phyloP scores from a whole-genome alignment of 1,139 yeast species.

The Suzukiozyma palmioleophila region DNA sequence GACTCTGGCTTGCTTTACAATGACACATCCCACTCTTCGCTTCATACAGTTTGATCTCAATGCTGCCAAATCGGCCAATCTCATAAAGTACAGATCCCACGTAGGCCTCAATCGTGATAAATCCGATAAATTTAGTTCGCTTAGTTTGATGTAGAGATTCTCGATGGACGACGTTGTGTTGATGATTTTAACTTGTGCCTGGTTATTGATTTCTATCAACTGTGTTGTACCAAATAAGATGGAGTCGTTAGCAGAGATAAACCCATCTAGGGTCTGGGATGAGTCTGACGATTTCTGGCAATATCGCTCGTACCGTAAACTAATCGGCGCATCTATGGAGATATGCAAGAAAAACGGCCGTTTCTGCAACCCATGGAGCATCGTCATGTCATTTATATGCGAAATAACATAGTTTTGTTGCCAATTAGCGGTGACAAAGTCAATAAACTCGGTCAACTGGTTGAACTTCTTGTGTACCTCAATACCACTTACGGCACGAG shows the following conservation, averaged over 20 bases:
- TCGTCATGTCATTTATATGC: conserved; percentile 40
- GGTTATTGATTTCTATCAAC: conserved; percentile 48
- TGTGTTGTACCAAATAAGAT: conserved; percentile 35
- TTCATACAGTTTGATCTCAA: conserved; percentile 94
- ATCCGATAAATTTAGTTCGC: conserved; percentile 52
- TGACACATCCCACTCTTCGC: conserved; percentile 92
- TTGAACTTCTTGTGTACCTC: conserved; percentile 21
- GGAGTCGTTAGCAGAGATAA: conserved; percentile 44
- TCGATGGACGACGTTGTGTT: conserved; percentile 50
- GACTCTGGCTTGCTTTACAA: conserved; percentile 80
- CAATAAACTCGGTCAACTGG: conserved; percentile 45
- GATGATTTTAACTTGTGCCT: conserved; percentile 57
- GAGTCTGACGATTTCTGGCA: conserved; percentile 13
- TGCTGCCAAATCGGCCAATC: conserved; percentile 89
- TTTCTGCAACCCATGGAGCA: conserved; percentile 51
- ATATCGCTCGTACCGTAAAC: conserved; percentile 49
- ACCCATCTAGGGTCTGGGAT: conserved; percentile 30
- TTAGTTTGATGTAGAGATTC: conserved; percentile 48
- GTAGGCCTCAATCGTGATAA: conserved; percentile 73
- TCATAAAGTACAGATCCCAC: conserved; percentile 97
- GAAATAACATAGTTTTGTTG: conserved; percentile 55
- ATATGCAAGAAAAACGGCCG: conserved; percentile 86
- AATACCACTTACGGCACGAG: conserved; percentile 7
- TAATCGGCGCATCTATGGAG: conserved; percentile 72
- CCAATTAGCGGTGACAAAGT: conserved; percentile 71